A percentile compares a stretch with the other conserved stretches of the same genome.
These are phyloP conservation scores for Xylaria sp. DNA, from an alignment of 2,329 filamentous ascomycete species.

Conservation along the genomic window DNA sequence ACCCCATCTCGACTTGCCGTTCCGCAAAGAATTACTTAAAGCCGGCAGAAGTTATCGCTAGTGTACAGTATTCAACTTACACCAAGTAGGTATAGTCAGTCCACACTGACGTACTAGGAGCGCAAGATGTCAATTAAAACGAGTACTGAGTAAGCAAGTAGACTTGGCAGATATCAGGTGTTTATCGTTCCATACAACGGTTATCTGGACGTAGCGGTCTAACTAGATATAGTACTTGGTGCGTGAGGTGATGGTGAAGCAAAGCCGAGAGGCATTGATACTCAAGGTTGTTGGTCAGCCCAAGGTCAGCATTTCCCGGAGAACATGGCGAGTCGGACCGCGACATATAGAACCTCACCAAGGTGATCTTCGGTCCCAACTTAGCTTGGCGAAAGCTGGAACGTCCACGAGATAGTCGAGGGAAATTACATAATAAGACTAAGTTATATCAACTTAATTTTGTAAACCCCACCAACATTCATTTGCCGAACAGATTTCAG, in stretches of 20 bases:
- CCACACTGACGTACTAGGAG: conserved; percentile 17
- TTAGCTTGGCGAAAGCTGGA: conserved; percentile 7
- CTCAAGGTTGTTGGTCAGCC: background rate
- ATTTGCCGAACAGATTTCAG: conserved; percentile 3
- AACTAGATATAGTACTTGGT: background rate
- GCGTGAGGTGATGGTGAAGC: background rate
- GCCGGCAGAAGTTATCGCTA: background rate
- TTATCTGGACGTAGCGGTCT: conserved; percentile 10
- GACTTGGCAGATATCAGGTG: conserved; percentile 34
- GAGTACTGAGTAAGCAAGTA: conserved; percentile 17
- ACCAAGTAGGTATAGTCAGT: conserved; percentile 21
- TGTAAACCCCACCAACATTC: background rate
- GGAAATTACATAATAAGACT: conserved; percentile 1
- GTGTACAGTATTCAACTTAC: conserved; percentile 1
- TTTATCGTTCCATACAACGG: conserved; percentile 28
- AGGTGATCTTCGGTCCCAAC: conserved; percentile 4
- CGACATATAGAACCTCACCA: background rate
- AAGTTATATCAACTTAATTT: background rate
- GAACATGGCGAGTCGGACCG: background rate
- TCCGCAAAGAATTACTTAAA: conserved; percentile 10
- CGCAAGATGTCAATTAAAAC: conserved; percentile 7
- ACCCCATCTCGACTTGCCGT: conserved; percentile 1
- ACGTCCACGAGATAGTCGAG: background rate
- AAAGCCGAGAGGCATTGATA: background rate
- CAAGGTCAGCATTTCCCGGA: background rate